A percentile compares a stretch with the other conserved stretches of the same genome.
These are phyloP conservation scores for Thecaphora thlaspeos DNA, from an alignment of 1,284 basidiomycete species.

Conservation along the genomic window DNA sequence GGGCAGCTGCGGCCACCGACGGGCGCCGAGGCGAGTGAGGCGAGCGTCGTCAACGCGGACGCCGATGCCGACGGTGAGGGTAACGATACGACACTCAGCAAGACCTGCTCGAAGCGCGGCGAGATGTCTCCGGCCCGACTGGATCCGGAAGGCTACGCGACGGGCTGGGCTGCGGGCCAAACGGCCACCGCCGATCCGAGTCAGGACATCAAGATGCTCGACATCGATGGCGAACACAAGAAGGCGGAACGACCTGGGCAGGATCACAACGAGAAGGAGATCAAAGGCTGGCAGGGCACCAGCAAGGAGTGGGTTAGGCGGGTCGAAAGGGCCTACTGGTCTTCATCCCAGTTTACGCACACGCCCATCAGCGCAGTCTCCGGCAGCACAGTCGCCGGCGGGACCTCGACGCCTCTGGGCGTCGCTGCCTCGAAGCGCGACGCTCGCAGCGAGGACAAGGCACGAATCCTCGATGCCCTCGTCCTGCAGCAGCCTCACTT, in stretches of 20 bases:
- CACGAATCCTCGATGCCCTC: conserved; percentile 14
- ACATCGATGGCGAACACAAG: conserved; percentile 61
- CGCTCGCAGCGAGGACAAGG: conserved; percentile 18
- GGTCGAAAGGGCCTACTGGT: conserved; percentile 55
- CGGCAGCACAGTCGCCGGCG: not conserved
- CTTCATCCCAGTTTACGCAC: conserved; percentile 23
- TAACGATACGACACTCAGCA: not conserved
- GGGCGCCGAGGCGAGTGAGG: conserved; percentile 5
- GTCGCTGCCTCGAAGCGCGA: conserved; percentile 15
- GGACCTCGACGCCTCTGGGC: conserved; percentile 15
- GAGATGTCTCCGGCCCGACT: conserved; percentile 60
- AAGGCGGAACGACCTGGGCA: too few species aligned
- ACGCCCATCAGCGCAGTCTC: conserved; percentile 29
- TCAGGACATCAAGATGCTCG: conserved; percentile 51
- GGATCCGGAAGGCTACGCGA: conserved; percentile 14
- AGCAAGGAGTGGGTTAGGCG: conserved; percentile 52
- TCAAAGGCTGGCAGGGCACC: conserved; percentile 55
- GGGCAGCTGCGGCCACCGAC: conserved; percentile 67
- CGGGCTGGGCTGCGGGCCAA: conserved; percentile 2
- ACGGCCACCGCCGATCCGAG: not conserved
- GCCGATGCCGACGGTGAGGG: not conserved
- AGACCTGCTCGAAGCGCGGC: not conserved
- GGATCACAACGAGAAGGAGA: conserved; percentile 8
- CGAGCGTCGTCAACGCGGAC: not conserved
- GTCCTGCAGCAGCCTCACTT: not conserved